Evolutionary conservation across 306 rosid species (phyloP), one percentile per base, ranked within the genome.

Genomic region (Medicago truncatula): DNA sequence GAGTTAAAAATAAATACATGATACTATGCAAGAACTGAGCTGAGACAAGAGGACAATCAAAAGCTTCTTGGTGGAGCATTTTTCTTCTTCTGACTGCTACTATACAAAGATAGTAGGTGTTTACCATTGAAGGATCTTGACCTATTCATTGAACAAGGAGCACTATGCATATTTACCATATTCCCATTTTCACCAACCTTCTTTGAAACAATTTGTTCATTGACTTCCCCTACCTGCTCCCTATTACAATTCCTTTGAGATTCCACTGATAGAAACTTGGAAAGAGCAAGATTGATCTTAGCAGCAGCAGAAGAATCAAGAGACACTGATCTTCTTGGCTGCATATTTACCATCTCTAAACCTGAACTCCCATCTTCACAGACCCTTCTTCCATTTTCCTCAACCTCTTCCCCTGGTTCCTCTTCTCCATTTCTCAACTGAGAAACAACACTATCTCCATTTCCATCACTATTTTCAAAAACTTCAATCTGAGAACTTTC

Each of bases 121-220:
- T 82, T 89, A 9, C 89, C 96, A 84, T 60, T 83, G 72, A 78
- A 86, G 44, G 98, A 93, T 17, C 84, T 58, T 25, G 98, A 89
- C 83, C 90, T 88, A 79, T 87, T 89, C 81, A 91, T 83, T 0
- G 90, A 79, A n/a, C 64, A 11, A 21, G 84, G 77, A 40, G 66
- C 86, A 69, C 69, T 81, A 72, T 44, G 70, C 9, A 79, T 46
- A 70, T 49, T 77, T 31, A 39, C 40, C 67, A 74, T 39, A 46
- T 61, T 71, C 34, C 28, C 61, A 54, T 79, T 80, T 31, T 78
- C 83, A 56, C 3, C 71, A 67, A 62, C 64, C 62, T 79, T 76
- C 72, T 78, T 84, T 18, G 72, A 54, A 61, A 8, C 67, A 71
- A 71, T 13, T 54, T 36, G 52, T 53, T 53, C 64, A 53, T 71